Evolutionary conservation across 805 yeast species (phyloP).

Genomic region (Saccharomycopsis amapae): DNA sequence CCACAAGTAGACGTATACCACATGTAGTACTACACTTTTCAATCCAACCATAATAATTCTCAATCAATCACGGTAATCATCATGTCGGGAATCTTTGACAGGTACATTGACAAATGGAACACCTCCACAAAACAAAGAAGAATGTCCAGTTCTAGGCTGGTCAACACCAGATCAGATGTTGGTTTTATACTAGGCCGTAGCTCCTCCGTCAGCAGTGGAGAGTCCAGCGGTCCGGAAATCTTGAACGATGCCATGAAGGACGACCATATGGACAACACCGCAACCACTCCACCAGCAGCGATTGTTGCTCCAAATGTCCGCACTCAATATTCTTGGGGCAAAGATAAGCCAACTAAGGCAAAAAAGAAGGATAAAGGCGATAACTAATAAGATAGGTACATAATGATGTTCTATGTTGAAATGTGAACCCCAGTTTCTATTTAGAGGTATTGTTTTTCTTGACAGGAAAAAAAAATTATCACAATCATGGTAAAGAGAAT

Average conservation of each 20-base stretch:
- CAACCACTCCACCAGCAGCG: not conserved
- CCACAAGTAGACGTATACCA: too few relatives aligned
- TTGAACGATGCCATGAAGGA: not conserved
- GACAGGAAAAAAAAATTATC: conserved; percentile 34
- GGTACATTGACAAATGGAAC: conserved; percentile 9
- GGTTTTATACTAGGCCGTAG: conserved; percentile 3
- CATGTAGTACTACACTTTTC: too few relatives aligned
- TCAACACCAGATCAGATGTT: conserved; percentile 17
- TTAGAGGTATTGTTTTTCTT: too few relatives aligned
- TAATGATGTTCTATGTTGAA: too few relatives aligned
- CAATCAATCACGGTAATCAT: not conserved
- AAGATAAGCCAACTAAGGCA: conserved; percentile 1
- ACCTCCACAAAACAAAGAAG: conserved; percentile 10
- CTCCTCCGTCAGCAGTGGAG: not conserved
- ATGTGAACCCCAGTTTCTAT: too few relatives aligned
- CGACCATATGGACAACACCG: not conserved
- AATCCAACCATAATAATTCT: not conserved
- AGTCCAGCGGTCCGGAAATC: too few relatives aligned
- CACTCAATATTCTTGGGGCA: conserved; percentile 17
- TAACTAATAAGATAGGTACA: too few relatives aligned
- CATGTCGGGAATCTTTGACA: conserved; percentile 21
- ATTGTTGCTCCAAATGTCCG: conserved; percentile 17
- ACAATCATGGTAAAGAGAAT: too few relatives aligned
- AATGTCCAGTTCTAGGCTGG: conserved; percentile 12
- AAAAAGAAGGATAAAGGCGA: not conserved